Percentiles rank a stretch among this genome's conserved stretches.
These are phyloP conservation scores for Acanthamoeba culbertsoni DNA, from an alignment of 208 protist genomes.

Conservation along the genomic window DNA sequence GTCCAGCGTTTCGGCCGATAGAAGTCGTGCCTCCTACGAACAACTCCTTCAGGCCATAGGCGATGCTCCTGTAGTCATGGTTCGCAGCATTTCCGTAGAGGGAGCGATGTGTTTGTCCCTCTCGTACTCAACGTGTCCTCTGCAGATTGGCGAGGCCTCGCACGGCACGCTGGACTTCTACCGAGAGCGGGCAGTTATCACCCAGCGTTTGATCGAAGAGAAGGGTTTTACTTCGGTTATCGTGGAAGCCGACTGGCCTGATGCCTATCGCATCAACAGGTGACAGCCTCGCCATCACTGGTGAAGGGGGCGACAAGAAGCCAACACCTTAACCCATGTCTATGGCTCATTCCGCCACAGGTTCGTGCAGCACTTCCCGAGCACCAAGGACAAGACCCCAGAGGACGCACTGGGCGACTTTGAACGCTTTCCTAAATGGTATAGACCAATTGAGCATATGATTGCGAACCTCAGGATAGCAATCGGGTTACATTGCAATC, in stretches of 20 bases:
- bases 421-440: constrained; percentile 57
- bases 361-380: constrained; percentile 7
- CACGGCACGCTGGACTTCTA: constrained; percentile 67
- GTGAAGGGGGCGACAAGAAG: not conserved
- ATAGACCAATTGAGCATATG: constrained; percentile 47
- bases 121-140: not conserved
- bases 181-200: not conserved
- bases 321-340: not conserved
- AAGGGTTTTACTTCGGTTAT: constrained; percentile 34
- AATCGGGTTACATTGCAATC: not conserved
- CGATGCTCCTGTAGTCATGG: constrained; percentile 39
- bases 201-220: constrained; percentile 44
- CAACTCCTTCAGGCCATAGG: not conserved
- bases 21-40: not conserved
- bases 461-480: not conserved
- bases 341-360: not conserved
- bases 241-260: constrained; percentile 54
- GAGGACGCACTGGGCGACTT: constrained; percentile 28
- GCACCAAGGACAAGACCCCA: not conserved
- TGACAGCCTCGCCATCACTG: not conserved
- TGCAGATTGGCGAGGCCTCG: constrained; percentile 60
- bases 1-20: too few relatives aligned
- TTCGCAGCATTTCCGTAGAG: not conserved
- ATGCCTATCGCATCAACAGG: constrained; percentile 34
- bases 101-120: not conserved